These are phyloP conservation scores for Coniochaeta pulveracea DNA, from an alignment of 2,329 filamentous ascomycete species.

Conservation along the genomic window DNA sequence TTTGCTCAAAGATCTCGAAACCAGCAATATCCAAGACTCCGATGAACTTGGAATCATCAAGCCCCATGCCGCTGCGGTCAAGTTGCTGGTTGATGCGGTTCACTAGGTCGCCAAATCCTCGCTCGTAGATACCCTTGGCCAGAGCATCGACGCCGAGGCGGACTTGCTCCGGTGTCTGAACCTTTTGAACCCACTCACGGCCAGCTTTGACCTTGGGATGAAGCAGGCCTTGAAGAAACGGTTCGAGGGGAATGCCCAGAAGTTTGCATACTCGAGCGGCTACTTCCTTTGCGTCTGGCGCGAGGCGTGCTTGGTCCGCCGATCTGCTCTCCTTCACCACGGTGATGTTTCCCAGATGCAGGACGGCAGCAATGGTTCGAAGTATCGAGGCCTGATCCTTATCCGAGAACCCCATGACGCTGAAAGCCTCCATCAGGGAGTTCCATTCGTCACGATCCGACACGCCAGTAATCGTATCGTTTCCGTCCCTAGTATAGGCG, in stretches of 20 bases:
- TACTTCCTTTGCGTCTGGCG: conserved; percentile 61
- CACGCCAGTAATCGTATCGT: conserved; percentile 82
- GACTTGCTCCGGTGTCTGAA: conserved; percentile 94
- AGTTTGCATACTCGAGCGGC: conserved; percentile 72
- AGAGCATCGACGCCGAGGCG: conserved; percentile 81
- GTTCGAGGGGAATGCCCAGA: conserved; percentile 72
- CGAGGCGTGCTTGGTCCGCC: conserved; percentile 79
- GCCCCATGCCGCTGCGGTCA: conserved; percentile 69
- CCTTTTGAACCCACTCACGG: conserved; percentile 96
- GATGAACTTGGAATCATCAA: conserved; percentile 90
- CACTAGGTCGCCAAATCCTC: conserved; percentile 87
- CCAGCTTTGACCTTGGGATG: conserved; percentile 94
- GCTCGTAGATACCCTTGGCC: conserved; percentile 95
- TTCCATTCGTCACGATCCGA: conserved; percentile 90
- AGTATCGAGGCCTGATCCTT: conserved; percentile 76
- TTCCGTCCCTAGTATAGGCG: conserved; percentile 81
- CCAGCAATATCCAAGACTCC: conserved; percentile 97
- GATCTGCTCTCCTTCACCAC: conserved; percentile 85
- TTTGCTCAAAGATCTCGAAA: conserved; percentile 96
- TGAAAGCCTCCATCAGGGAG: conserved; percentile 79
- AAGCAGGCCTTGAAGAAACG: conserved; percentile 78
- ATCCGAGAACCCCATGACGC: conserved; percentile 85
- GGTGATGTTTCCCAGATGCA: conserved; percentile 86
- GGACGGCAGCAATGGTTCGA: conserved; percentile 76
- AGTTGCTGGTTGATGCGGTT: conserved; percentile 84